Conservation (phyloP, 371 early-diverging fungal species). For the Caulochytrium protostelioides region DNA sequence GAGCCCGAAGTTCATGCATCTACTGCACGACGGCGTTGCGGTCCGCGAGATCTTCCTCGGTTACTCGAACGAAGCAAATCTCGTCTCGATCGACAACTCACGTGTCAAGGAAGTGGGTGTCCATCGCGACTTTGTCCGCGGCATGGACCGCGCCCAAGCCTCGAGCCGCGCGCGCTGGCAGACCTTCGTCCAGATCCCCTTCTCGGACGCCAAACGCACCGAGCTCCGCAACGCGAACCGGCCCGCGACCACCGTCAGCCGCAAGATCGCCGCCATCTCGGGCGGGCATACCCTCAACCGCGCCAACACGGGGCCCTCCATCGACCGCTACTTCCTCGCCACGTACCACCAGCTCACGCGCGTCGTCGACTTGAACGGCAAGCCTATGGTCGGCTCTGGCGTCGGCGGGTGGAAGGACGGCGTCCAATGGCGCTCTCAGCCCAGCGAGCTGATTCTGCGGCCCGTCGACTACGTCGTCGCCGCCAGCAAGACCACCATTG, state of each 20-base stretch:
- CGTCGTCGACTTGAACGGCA: constrained; percentile 22
- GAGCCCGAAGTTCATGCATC: constrained; percentile 21
- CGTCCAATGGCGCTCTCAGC: constrained; percentile 23
- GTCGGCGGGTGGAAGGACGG: constrained; percentile 31
- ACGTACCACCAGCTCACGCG: constrained; percentile 22
- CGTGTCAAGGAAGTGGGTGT: constrained; percentile 25
- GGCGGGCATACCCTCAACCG: constrained; percentile 1
- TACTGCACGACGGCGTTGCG: constrained; percentile 27
- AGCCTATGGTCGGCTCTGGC: constrained; percentile 24
- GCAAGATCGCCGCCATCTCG: constrained; percentile 22
- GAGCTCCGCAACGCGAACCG: constrained; percentile 13
- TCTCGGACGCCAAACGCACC: constrained; percentile 17
- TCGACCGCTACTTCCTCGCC: constrained; percentile 25
- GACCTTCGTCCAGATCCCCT: constrained; percentile 27
- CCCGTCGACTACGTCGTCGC: constrained; percentile 23
- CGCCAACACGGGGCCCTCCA: constrained; percentile 1
- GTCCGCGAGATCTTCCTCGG: constrained; percentile 26
- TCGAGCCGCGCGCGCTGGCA: constrained; percentile 19
- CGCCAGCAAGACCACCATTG: constrained; percentile 15
- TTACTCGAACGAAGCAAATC: constrained; percentile 25
- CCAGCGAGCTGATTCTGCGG: constrained; percentile 16
- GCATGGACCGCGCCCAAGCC: constrained; percentile 4
- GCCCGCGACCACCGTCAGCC: constrained; percentile 16
- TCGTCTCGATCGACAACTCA: constrained; percentile 21
- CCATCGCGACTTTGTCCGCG: constrained; percentile 16